Conservation (phyloP, 257 asterid genomes). For the Petrea volubilis region DNA sequence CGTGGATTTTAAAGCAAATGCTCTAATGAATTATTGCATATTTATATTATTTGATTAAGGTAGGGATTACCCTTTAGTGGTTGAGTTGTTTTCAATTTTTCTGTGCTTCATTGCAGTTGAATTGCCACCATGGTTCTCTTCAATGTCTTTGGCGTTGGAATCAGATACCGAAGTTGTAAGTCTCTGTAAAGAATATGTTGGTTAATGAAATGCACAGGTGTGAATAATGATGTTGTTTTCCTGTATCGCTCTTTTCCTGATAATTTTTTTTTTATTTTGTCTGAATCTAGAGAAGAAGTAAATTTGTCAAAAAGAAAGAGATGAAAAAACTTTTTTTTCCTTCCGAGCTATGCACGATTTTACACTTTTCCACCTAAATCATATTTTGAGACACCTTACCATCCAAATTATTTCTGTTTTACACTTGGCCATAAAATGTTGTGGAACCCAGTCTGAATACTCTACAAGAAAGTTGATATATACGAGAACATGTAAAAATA, state of each 20-base stretch:
- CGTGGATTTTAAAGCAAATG: not conserved
- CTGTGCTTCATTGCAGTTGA: constrained; percentile 65
- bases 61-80: not conserved
- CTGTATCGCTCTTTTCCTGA: not conserved
- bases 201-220: not conserved
- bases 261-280: not conserved
- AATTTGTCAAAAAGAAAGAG: too few relatives aligned
- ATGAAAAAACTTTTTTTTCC: too few relatives aligned
- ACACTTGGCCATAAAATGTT: too few relatives aligned
- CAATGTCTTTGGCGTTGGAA: constrained; percentile 66
- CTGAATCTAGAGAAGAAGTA: not conserved
- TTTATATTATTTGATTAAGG: not conserved
- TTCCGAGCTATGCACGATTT: too few relatives aligned
- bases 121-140: constrained; percentile 90
- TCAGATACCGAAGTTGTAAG: constrained; percentile 77
- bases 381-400: too few relatives aligned
- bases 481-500: too few relatives aligned
- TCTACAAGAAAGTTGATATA: too few relatives aligned
- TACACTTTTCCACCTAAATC: too few relatives aligned
- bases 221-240: not conserved
- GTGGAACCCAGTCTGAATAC: too few relatives aligned
- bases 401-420: too few relatives aligned
- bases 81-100: constrained; percentile 3
- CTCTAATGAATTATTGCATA: not conserved
- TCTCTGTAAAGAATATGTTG: constrained; percentile 25